Evolutionary conservation across 352 stramenopile genomes (phyloP).

Genomic region (Phytophthora ramorum): DNA sequence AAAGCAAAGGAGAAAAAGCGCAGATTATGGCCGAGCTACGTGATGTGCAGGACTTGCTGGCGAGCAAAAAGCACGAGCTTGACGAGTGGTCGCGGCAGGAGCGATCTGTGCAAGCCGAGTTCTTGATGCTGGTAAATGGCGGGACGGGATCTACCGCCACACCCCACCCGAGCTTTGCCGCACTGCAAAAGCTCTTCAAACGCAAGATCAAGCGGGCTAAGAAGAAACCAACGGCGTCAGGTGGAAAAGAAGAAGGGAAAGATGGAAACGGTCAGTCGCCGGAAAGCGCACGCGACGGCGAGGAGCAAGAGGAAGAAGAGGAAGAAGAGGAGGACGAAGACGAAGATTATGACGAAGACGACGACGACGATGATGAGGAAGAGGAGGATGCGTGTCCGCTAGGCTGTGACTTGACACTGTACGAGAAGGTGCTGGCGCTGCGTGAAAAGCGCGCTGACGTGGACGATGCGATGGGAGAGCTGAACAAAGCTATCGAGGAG

Average conservation of each 20-base stretch:
- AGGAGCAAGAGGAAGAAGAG: constrained; percentile 76
- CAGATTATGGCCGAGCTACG: constrained; percentile 82
- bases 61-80: constrained; percentile 79
- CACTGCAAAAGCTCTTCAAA: constrained; percentile 92
- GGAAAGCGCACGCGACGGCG: constrained; percentile 54
- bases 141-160: constrained; percentile 41
- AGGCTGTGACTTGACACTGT: constrained; percentile 90
- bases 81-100: constrained; percentile 80
- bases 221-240: constrained; percentile 51
- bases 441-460: constrained; percentile 92
- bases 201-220: constrained; percentile 93
- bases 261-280: constrained; percentile 37
- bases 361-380: constrained; percentile 93
- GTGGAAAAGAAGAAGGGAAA: constrained; percentile 42
- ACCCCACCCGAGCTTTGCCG: constrained; percentile 68
- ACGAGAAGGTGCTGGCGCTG: constrained; percentile 93
- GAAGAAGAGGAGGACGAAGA: constrained; percentile 79
- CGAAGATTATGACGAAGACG: constrained; percentile 88
- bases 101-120: constrained; percentile 71
- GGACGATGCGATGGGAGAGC: constrained; percentile 89
- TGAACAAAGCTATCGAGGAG: constrained; percentile 90
- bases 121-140: constrained; percentile 75
- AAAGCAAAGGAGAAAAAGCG: constrained; percentile 85
- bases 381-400: constrained; percentile 88
- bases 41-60: constrained; percentile 80